Evolutionary conservation across 495 filamentous ascomycete species (phyloP), one percentile per base, ranked within the genome.

Genomic region (Rhypophila decipiens): DNA sequence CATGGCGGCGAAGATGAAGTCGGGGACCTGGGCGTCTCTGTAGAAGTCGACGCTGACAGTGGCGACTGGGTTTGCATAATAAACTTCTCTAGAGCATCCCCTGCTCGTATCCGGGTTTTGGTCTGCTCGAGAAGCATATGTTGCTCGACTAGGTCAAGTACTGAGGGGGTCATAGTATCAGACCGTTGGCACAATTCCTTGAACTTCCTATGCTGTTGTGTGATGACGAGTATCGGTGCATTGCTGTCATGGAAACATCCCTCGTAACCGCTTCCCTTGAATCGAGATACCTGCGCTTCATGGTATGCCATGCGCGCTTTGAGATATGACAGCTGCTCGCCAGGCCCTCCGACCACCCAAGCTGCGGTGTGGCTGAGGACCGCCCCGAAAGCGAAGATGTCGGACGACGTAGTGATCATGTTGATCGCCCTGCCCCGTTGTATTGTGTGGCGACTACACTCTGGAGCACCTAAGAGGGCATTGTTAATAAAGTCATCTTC

Each of bases 351-450:
- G 1, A 53, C 58, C 3, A 69, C 51, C 72, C 71, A 76, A 11
- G 64, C 59, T 7, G 59, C 60, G 29, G 58, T 68, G 51, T 74
- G 70, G 38, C 71, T 75, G 17, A 63, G 58, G n/a, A 75, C 57
- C 47, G 70, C 70, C 1, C 69, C 71, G 9, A 74, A 52, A 0
- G 71, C 69, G 65, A 70, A 77, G 8, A 75, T 68, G 46, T 75
- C 73, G 27, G 66, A 58, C 18, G 15, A 55, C 18, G 48, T 61
- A 53, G 38, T 44, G 37, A 57, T 65, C 55, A 24, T 42, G 20
- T 59, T 65, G 37, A 44, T 55, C 56, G 39, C 51, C 55, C 52
- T 74, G 62, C 29, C 67, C 59, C 24, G 71, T 57, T 47, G 57
- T 58, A 66, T 43, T 5, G 48, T 36, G 18, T 42, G 45, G 24